Evolutionary conservation across 768 basidiomycete genomes (phyloP).

Genomic region (Pleurotus eryngii): DNA sequence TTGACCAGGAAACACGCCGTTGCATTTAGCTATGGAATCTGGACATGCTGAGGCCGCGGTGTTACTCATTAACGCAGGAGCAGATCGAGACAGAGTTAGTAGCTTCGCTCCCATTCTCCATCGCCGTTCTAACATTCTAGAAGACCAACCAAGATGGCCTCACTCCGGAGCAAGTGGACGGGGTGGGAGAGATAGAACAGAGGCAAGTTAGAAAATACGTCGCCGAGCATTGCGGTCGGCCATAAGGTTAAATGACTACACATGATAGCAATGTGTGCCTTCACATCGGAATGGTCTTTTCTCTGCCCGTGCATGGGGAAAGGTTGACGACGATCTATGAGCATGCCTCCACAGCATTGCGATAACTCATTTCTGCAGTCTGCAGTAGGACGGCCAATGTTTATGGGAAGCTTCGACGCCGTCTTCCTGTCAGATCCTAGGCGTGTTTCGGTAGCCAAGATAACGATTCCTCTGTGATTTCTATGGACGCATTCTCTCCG

Average conservation of each 20-base stretch:
- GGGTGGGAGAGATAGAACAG: conserved; percentile 90
- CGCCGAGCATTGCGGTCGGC: conserved; percentile 65
- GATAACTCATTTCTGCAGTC: too few relatives aligned
- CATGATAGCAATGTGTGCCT: neutral
- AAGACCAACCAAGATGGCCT: conserved; percentile 83
- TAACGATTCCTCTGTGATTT: neutral
- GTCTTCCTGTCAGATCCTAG: too few relatives aligned
- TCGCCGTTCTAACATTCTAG: conserved; percentile 14
- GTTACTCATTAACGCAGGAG: conserved; percentile 89
- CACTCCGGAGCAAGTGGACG: conserved; percentile 85
- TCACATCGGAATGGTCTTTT: too few relatives aligned
- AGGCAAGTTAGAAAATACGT: conserved; percentile 76
- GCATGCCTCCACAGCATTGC: too few relatives aligned
- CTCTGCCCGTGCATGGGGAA: too few relatives aligned
- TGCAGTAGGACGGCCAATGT: too few relatives aligned
- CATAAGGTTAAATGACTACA: conserved; percentile 24
- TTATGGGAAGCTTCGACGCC: too few relatives aligned
- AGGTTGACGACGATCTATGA: too few relatives aligned
- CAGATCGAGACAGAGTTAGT: conserved; percentile 84
- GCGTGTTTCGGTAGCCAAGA: too few relatives aligned
- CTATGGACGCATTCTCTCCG: neutral
- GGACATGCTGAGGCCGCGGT: conserved; percentile 91
- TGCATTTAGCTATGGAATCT: conserved; percentile 97
- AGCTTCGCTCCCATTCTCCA: conserved; percentile 9
- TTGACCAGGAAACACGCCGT: conserved; percentile 81